A percentile compares a stretch with the other conserved stretches of the same genome.
Conservation (phyloP, 164 flowering plant species). For the Liquidambar formosana region DNA sequence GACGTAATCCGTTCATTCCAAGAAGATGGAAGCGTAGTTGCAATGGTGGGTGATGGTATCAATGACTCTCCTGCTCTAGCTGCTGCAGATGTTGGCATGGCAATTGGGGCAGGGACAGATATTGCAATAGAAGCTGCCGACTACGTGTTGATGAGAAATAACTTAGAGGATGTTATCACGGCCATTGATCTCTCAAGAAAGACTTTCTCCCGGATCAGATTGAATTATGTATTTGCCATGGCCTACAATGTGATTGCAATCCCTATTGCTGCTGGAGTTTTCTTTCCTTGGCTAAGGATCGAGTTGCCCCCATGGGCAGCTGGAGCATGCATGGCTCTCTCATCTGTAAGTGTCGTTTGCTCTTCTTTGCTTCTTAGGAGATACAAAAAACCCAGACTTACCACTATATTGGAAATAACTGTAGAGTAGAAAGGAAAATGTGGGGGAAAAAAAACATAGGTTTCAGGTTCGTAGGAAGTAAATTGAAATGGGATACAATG, state of each 20-base stretch:
- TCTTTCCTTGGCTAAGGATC: slow-evolving; percentile 64
- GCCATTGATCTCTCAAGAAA: slow-evolving; percentile 94
- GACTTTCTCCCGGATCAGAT: slow-evolving; percentile 75
- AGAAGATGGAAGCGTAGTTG: slow-evolving; percentile 73
- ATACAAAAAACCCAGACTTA: slow-evolving; percentile 86
- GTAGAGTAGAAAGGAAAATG: slow-evolving; percentile 49
- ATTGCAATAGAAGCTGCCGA: slow-evolving; percentile 99
- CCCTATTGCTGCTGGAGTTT: slow-evolving; percentile 92
- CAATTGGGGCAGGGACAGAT: slow-evolving; percentile 99
- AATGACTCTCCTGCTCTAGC: slow-evolving; percentile 98
- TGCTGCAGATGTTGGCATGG: slow-evolving; percentile 98
- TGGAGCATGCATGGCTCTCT: slow-evolving; percentile 98
- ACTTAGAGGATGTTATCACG: slow-evolving; percentile 88
- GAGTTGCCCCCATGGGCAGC: slow-evolving; percentile 95
- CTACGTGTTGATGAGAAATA: slow-evolving; percentile 88
- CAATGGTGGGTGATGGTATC: slow-evolving; percentile 99
- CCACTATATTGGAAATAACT: slow-evolving; percentile 82
- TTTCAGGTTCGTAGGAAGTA: background rate
- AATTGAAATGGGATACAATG: background rate
- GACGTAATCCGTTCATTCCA: slow-evolving; percentile 77
- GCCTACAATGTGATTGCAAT: slow-evolving; percentile 86
- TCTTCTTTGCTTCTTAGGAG: slow-evolving; percentile 92
- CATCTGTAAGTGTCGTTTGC: slow-evolving; percentile 95
- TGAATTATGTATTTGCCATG: slow-evolving; percentile 92
- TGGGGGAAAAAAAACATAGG: background rate